A percentile compares a stretch with the other conserved stretches of the same genome.
Evolutionary conservation across 371 early-diverging fungal species (phyloP).

Genomic region (Zychaea mexicana): DNA sequence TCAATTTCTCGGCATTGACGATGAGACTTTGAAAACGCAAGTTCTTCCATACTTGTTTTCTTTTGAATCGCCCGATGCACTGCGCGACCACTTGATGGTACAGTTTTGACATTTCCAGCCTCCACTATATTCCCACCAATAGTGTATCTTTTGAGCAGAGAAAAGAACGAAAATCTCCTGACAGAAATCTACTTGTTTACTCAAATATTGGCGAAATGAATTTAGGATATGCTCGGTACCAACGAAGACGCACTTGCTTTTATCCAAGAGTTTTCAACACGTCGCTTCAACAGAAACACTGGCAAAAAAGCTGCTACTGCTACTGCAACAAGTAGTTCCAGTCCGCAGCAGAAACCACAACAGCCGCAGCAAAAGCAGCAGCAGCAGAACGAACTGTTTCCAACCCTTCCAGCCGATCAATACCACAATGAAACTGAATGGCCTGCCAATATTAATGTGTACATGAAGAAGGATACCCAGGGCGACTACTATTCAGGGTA

Average conservation of each 20-base stretch:
- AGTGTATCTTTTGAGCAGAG: too few relatives aligned
- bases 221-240: constrained; percentile 42
- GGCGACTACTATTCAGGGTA: constrained; percentile 52
- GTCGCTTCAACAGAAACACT: constrained; percentile 25
- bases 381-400: constrained; percentile 17
- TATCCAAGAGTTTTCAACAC: constrained; percentile 36
- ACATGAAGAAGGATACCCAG: constrained; percentile 48
- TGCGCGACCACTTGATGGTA: constrained; percentile 45
- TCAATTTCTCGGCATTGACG: constrained; percentile 50
- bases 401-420: constrained; percentile 30
- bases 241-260: constrained; percentile 28
- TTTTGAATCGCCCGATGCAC: constrained; percentile 28
- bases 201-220: too few relatives aligned
- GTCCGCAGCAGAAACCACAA: not conserved
- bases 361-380: not conserved
- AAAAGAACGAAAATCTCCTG: not conserved
- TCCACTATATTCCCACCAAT: too few relatives aligned
- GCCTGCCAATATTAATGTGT: constrained; percentile 48
- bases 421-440: constrained; percentile 28
- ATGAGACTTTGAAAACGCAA: constrained; percentile 40
- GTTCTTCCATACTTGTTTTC: constrained; percentile 43
- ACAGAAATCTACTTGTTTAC: too few relatives aligned
- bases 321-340: not conserved
- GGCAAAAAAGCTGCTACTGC: constrained; percentile 1
- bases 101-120: too few relatives aligned